Conservation (phyloP, 176 grass and related monocot species). For the Musa itinerans region DNA sequence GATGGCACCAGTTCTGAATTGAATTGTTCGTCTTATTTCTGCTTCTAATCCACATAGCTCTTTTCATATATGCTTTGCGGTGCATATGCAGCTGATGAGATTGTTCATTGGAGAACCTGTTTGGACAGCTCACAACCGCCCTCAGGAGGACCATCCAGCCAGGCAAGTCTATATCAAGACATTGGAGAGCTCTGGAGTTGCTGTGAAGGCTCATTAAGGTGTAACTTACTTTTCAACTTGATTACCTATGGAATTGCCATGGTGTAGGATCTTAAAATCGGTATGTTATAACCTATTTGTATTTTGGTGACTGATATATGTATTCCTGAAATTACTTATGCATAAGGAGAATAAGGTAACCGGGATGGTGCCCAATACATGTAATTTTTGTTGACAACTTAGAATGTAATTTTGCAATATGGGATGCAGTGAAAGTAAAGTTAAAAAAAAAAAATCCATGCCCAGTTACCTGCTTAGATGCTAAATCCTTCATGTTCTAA, state of each 20-base stretch:
- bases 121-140: conserved; percentile 65
- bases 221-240: background rate
- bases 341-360: too few species aligned
- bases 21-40: background rate
- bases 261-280: too few species aligned
- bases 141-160: conserved; percentile 75
- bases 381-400: too few species aligned
- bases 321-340: too few species aligned
- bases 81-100: conserved; percentile 61
- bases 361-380: too few species aligned
- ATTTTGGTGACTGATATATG: too few species aligned
- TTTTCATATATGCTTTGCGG: background rate
- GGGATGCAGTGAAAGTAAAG: too few species aligned
- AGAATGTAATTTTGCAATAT: too few species aligned
- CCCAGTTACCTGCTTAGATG: too few species aligned
- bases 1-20: background rate
- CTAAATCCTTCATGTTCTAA: too few species aligned
- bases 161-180: conserved; percentile 68
- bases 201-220: conserved; percentile 58
- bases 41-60: background rate
- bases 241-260: background rate
- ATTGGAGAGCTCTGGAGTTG: conserved; percentile 40
- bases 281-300: too few species aligned
- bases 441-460: too few species aligned
- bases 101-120: conserved; percentile 76